Percentiles rank a stretch among this genome's conserved stretches.
Conservation (phyloP, 2,329 filamentous ascomycete genomes). For the Lachnellula hyalina region DNA sequence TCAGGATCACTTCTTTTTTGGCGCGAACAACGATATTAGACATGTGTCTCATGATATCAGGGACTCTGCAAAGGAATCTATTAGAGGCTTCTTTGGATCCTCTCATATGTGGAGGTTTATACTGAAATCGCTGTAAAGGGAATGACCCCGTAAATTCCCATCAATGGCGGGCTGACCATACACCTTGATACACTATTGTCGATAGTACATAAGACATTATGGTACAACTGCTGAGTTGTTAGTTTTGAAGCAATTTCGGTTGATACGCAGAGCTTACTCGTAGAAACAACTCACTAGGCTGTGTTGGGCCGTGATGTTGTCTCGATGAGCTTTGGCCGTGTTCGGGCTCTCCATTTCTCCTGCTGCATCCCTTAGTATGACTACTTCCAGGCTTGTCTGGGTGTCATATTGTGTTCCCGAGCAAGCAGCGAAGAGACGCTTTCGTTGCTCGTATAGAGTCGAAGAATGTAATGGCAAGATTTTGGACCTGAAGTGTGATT, state of each 20-base stretch:
- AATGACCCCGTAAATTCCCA: constrained; percentile 55
- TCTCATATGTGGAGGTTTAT: constrained; percentile 19
- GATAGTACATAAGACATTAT: constrained; percentile 18
- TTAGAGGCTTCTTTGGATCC: not conserved
- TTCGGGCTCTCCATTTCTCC: too few species aligned
- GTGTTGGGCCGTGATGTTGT: too few species aligned
- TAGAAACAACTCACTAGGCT: constrained; percentile 30
- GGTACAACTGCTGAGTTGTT: constrained; percentile 13
- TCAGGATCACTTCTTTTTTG: too few species aligned
- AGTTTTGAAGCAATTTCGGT: not conserved
- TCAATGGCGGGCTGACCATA: constrained; percentile 51
- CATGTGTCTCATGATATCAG: constrained; percentile 61
- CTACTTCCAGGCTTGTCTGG: too few species aligned
- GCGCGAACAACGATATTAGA: too few species aligned
- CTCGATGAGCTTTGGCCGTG: too few species aligned
- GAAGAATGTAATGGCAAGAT: too few species aligned
- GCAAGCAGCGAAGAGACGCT: too few species aligned
- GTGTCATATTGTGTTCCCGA: too few species aligned
- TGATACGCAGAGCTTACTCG: constrained; percentile 35
- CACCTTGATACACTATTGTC: constrained; percentile 30
- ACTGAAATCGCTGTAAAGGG: constrained; percentile 64
- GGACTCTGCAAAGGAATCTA: constrained; percentile 38
- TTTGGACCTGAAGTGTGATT: too few species aligned
- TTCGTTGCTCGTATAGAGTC: too few species aligned
- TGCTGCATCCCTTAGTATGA: too few species aligned